These are phyloP conservation scores for Malbranchea zuffiana DNA, from an alignment of 2,329 filamentous ascomycete genomes.

Conservation along the genomic window DNA sequence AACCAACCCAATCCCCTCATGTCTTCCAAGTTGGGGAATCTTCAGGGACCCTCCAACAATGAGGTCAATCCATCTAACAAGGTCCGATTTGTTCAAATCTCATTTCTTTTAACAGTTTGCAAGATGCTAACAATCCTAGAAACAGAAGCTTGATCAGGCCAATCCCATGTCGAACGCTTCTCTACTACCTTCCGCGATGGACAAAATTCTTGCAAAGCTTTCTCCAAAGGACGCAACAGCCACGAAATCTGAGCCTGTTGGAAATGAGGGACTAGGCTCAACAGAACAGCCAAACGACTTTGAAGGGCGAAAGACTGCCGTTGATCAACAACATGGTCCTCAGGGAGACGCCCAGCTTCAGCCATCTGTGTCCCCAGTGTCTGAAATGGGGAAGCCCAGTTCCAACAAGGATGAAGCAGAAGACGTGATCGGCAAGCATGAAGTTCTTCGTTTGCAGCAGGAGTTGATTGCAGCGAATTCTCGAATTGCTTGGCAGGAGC, in stretches of 20 bases:
- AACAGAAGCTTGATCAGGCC: constrained; percentile 37
- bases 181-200: constrained; percentile 42
- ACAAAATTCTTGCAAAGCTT: constrained; percentile 45
- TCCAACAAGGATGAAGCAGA: constrained; percentile 16
- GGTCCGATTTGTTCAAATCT: constrained; percentile 24
- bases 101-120: not conserved
- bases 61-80: constrained; percentile 26
- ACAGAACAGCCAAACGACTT: constrained; percentile 1
- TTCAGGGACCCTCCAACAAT: constrained; percentile 20
- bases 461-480: constrained; percentile 48
- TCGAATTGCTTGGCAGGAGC: constrained; percentile 49
- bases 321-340: not conserved
- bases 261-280: not conserved
- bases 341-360: not conserved
- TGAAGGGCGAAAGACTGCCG: not conserved
- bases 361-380: not conserved
- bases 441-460: constrained; percentile 46
- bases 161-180: not conserved
- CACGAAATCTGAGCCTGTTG: constrained; percentile 4
- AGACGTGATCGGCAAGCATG: constrained; percentile 30
- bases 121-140: constrained; percentile 29
- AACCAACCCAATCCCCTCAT: constrained; percentile 24
- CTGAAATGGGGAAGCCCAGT: constrained; percentile 22
- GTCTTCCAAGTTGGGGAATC: constrained; percentile 26
- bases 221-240: constrained; percentile 26